These are phyloP conservation scores for Xerocomellus dryophilus DNA, from an alignment of 768 basidiomycete genomes.

Conservation along the genomic window DNA sequence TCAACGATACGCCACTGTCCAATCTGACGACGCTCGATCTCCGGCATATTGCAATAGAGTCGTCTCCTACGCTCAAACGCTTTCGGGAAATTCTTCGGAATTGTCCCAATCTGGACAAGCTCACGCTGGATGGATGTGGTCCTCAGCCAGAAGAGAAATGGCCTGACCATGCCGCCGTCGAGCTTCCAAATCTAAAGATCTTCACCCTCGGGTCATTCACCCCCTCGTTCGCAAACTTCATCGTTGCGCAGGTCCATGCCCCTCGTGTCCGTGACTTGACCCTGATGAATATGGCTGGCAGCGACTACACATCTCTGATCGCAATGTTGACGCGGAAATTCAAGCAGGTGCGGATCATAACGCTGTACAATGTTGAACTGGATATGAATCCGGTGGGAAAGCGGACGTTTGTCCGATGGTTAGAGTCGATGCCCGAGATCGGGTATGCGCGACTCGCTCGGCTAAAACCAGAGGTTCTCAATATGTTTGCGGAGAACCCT, in stretches of 20 bases:
- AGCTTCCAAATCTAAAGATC: conserved; percentile 47
- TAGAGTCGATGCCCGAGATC: conserved; percentile 57
- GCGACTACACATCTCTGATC: conserved; percentile 52
- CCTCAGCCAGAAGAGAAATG: conserved; percentile 37
- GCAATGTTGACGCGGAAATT: conserved; percentile 45
- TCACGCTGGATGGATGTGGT: conserved; percentile 63
- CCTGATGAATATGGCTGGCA: conserved; percentile 49
- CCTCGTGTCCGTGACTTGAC: conserved; percentile 58
- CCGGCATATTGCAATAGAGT: conserved; percentile 53
- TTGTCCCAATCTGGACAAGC: conserved; percentile 50
- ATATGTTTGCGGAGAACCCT: conserved; percentile 47
- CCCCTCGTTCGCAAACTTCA: conserved; percentile 44
- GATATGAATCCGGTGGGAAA: conserved; percentile 23
- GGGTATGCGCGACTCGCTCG: conserved; percentile 49
- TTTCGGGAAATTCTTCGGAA: conserved; percentile 52
- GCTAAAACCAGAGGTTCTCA: conserved; percentile 41
- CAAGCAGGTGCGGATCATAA: conserved; percentile 52
- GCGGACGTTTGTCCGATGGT: conserved; percentile 43
- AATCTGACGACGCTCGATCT: conserved; percentile 67
- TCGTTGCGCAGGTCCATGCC: conserved; percentile 49
- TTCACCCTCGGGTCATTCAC: conserved; percentile 59
- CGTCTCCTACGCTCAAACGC: conserved; percentile 45
- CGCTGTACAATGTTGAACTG: conserved; percentile 47
- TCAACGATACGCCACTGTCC: conserved; percentile 43
- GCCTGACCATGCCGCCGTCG: conserved; percentile 38